phyloP scores from a whole-genome alignment of 1,284 basidiomycete genomes.

The Naganishia sp. region DNA sequence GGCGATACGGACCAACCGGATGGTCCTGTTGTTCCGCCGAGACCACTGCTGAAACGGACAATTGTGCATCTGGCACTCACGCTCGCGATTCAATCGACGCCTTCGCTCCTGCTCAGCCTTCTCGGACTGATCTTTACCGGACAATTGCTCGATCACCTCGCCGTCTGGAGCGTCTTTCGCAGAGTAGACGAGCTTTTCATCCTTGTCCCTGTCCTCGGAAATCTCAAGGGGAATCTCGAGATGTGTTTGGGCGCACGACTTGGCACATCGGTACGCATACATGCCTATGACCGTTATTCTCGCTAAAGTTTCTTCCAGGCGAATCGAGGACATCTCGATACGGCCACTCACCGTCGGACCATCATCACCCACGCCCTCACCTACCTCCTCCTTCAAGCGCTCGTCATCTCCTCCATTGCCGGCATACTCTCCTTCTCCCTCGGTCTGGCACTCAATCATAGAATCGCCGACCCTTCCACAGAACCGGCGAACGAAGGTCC shows the following conservation, averaged over 20 bases:
- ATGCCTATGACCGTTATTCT: not conserved
- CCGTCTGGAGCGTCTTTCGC: slow-evolving; percentile 85
- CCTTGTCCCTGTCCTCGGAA: slow-evolving; percentile 89
- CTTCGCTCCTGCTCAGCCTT: slow-evolving; percentile 55
- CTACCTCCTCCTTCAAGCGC: slow-evolving; percentile 88
- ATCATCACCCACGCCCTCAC: slow-evolving; percentile 82
- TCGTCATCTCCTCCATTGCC: slow-evolving; percentile 83
- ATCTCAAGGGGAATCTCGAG: slow-evolving; percentile 94
- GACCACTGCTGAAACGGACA: slow-evolving; percentile 1
- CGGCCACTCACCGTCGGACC: slow-evolving; percentile 39
- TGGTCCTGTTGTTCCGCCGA: not conserved
- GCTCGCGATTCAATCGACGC: slow-evolving; percentile 49
- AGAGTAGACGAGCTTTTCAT: slow-evolving; percentile 93
- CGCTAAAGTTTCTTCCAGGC: not conserved
- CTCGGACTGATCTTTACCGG: slow-evolving; percentile 76
- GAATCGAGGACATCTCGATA: slow-evolving; percentile 31
- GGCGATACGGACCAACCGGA: not conserved
- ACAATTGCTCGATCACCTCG: slow-evolving; percentile 79
- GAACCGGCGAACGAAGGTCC: slow-evolving; percentile 35
- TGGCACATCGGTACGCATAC: slow-evolving; percentile 51
- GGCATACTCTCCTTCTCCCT: slow-evolving; percentile 76
- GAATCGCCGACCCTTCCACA: slow-evolving; percentile 37
- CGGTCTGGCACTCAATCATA: slow-evolving; percentile 64
- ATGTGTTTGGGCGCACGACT: slow-evolving; percentile 70
- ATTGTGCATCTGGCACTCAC: slow-evolving; percentile 18